phyloP scores from a whole-genome alignment of 1,284 basidiomycete species.

The Fistulina hepatica region DNA sequence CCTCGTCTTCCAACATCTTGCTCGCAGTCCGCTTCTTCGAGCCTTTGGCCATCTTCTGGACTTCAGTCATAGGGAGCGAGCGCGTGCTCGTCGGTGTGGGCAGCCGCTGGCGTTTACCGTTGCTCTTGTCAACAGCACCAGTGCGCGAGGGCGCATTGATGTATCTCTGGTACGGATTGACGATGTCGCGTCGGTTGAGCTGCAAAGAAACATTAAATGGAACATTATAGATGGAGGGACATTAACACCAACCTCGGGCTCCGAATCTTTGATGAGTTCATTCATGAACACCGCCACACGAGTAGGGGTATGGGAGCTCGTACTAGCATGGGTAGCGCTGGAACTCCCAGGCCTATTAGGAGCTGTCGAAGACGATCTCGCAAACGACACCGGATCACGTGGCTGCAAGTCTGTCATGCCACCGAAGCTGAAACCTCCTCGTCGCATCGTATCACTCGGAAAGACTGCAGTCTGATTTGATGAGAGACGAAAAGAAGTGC shows the following conservation, averaged over 20 bases:
- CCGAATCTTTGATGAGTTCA: conserved; percentile 10
- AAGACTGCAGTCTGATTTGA: conserved; percentile 2
- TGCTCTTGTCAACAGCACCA: conserved; percentile 10
- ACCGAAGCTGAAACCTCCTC: no score
- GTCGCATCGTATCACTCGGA: no score
- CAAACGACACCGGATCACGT: no score
- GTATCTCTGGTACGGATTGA: conserved; percentile 14
- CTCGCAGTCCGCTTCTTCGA: neutral
- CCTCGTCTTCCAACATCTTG: neutral
- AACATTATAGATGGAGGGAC: no score
- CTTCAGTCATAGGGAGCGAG: neutral
- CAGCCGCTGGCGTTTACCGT: conserved; percentile 8
- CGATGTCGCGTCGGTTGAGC: no score
- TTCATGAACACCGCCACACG: conserved; percentile 11
- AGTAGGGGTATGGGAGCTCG: conserved; percentile 10
- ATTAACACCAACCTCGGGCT: conserved; percentile 9
- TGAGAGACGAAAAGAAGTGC: conserved; percentile 1
- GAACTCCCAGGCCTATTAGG: no score
- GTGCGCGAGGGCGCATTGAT: conserved; percentile 9
- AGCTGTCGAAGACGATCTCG: neutral
- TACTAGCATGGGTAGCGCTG: conserved; percentile 7
- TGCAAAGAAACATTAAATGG: no score
- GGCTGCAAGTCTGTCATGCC: no score
- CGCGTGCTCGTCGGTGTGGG: conserved; percentile 8
- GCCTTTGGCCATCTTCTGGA: conserved; percentile 3